Evolutionary conservation across 805 yeast species (phyloP).

Genomic region (Spathaspora passalidarum): DNA sequence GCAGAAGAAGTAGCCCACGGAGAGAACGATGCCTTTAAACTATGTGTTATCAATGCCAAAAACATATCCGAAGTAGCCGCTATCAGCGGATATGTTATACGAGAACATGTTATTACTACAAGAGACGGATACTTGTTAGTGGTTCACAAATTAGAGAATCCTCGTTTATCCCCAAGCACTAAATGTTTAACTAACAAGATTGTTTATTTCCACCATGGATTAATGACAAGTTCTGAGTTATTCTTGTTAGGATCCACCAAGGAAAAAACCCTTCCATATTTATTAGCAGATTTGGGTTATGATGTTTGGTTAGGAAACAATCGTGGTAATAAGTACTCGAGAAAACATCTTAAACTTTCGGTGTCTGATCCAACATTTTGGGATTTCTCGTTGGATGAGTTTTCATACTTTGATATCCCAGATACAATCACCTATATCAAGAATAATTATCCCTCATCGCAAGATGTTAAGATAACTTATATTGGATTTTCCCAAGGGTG

Average conservation of each 20-base stretch:
- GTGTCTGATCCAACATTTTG: slow-evolving; percentile 23
- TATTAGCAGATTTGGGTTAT: slow-evolving; percentile 20
- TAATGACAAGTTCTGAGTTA: slow-evolving; percentile 37
- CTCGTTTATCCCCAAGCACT: background rate
- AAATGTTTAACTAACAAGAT: slow-evolving; percentile 8
- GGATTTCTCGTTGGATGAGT: slow-evolving; percentile 32
- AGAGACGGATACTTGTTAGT: slow-evolving; percentile 26
- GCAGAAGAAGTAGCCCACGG: background rate
- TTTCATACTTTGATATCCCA: slow-evolving; percentile 29
- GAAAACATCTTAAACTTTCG: slow-evolving; percentile 25
- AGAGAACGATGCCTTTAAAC: slow-evolving; percentile 2
- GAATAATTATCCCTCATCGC: slow-evolving; percentile 13
- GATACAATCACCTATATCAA: slow-evolving; percentile 21
- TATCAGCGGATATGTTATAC: slow-evolving; percentile 20
- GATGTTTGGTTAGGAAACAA: slow-evolving; percentile 27
- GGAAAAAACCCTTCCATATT: slow-evolving; percentile 20
- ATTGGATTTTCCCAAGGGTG: slow-evolving; percentile 33
- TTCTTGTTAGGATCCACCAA: slow-evolving; percentile 22
- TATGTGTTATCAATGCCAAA: slow-evolving; percentile 5
- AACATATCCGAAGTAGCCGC: slow-evolving; percentile 23
- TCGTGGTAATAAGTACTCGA: slow-evolving; percentile 27
- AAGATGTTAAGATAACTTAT: slow-evolving; percentile 18
- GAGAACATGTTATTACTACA: slow-evolving; percentile 30
- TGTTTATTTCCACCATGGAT: slow-evolving; percentile 32
- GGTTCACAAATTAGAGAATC: slow-evolving; percentile 24